These are phyloP conservation scores for Macadamia tetraphylla DNA, from an alignment of 164 flowering plant species.

Conservation along the genomic window DNA sequence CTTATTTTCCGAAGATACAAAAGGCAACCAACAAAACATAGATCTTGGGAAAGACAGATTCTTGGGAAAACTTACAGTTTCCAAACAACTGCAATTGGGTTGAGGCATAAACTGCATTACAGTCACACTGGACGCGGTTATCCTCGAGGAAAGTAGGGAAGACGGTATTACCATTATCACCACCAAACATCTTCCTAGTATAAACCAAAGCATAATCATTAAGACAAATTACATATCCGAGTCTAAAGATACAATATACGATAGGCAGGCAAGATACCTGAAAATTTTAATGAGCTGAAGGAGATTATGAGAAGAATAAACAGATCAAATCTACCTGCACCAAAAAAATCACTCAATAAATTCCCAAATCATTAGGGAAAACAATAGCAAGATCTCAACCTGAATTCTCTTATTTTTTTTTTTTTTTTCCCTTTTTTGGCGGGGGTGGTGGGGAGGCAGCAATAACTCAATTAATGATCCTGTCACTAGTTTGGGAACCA, in stretches of 20 bases:
- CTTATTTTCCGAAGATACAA: not conserved
- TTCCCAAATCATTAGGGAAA: not conserved
- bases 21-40: not conserved
- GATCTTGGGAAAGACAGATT: not conserved
- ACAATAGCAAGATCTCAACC: not conserved
- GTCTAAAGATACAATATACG: not conserved
- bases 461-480: too few species aligned
- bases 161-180: slow-evolving; percentile 34
- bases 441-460: too few species aligned
- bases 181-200: slow-evolving; percentile 58
- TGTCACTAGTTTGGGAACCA: too few species aligned
- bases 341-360: not conserved
- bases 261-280: slow-evolving; percentile 5
- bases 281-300: not conserved
- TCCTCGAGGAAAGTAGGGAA: slow-evolving; percentile 44
- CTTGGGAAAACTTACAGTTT: slow-evolving; percentile 46
- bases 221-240: not conserved
- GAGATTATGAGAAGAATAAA: not conserved
- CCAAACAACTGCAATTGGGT: slow-evolving; percentile 72
- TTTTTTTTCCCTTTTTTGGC: too few species aligned
- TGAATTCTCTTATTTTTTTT: too few species aligned
- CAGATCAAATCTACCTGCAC: slow-evolving; percentile 8
- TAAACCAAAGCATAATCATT: slow-evolving; percentile 9
- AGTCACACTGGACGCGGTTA: slow-evolving; percentile 39
- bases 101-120: slow-evolving; percentile 26